phyloP scores from a whole-genome alignment of 1,139 yeast species.

The Yamadazyma dendronema region DNA sequence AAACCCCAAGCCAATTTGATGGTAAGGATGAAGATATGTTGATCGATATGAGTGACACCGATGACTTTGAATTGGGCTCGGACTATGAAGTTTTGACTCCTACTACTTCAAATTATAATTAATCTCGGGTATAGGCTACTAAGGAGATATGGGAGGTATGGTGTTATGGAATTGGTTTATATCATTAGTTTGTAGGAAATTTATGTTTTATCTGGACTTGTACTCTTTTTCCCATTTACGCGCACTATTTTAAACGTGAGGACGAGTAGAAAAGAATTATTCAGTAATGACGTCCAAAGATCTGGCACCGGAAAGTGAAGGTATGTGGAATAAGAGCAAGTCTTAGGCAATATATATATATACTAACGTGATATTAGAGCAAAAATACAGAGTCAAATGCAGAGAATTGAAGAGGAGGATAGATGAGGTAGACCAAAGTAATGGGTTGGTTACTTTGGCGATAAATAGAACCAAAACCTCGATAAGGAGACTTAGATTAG shows the following conservation, averaged over 20 bases:
- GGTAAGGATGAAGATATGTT: constrained; percentile 32
- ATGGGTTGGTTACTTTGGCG: constrained; percentile 75
- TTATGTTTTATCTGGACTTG: not conserved
- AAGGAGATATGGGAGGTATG: too few species aligned
- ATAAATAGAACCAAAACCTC: constrained; percentile 76
- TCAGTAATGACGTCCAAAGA: constrained; percentile 23
- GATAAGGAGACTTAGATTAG: constrained; percentile 76
- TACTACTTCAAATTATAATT: constrained; percentile 8
- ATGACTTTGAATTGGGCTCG: constrained; percentile 26
- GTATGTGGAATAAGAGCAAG: constrained; percentile 24
- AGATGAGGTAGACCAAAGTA: constrained; percentile 72
- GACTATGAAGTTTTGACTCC: constrained; percentile 44
- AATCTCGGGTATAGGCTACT: not conserved
- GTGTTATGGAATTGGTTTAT: not conserved
- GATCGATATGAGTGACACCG: constrained; percentile 32
- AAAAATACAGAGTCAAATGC: constrained; percentile 58
- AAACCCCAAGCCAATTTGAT: constrained; percentile 6
- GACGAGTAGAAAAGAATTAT: not conserved
- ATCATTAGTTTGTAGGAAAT: not conserved
- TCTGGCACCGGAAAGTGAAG: constrained; percentile 41
- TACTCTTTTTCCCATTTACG: too few species aligned
- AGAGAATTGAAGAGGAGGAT: constrained; percentile 71
- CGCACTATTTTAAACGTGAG: too few species aligned
- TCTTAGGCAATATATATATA: not conserved
- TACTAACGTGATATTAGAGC: constrained; percentile 25